phyloP scores from a whole-genome alignment of 2,329 filamentous ascomycete genomes.

The Fusarium sororula region DNA sequence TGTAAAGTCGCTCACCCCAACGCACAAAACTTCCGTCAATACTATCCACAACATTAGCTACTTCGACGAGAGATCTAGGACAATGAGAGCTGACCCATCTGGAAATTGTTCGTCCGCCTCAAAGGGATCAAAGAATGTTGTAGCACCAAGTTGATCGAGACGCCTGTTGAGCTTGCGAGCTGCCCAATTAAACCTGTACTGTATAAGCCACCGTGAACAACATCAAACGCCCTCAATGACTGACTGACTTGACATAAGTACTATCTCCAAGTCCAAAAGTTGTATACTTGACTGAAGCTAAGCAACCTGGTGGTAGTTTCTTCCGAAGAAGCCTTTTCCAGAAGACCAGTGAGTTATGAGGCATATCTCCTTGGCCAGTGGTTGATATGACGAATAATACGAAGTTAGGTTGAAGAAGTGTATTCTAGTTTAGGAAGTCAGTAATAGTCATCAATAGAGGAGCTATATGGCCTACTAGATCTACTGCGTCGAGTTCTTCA shows the following conservation, averaged over 20 bases:
- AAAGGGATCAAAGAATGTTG: slow-evolving; percentile 77
- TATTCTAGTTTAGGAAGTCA: slow-evolving; percentile 52
- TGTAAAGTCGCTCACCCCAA: slow-evolving; percentile 76
- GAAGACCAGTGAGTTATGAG: slow-evolving; percentile 80
- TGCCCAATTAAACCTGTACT: slow-evolving; percentile 85
- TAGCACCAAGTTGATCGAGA: slow-evolving; percentile 83
- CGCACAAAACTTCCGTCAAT: slow-evolving; percentile 83
- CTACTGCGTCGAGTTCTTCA: slow-evolving; percentile 78
- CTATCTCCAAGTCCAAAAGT: slow-evolving; percentile 94
- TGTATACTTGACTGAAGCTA: slow-evolving; percentile 76
- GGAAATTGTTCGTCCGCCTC: slow-evolving; percentile 95
- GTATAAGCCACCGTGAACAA: background rate
- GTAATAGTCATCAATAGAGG: background rate
- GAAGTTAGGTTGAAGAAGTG: slow-evolving; percentile 62
- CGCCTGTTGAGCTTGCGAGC: slow-evolving; percentile 88
- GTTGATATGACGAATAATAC: slow-evolving; percentile 88
- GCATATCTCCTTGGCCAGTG: slow-evolving; percentile 93
- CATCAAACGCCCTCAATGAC: slow-evolving; percentile 35
- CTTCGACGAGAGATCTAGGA: too few species aligned
- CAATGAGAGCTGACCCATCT: slow-evolving; percentile 73
- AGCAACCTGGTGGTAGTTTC: slow-evolving; percentile 75
- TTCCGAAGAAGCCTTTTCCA: slow-evolving; percentile 88
- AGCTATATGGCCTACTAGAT: slow-evolving; percentile 67
- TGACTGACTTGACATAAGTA: slow-evolving; percentile 83
- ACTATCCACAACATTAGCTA: slow-evolving; percentile 53